Percentiles rank a stretch among this genome's conserved stretches.
These are phyloP conservation scores for Sporobolomyces roseus DNA, from an alignment of 768 basidiomycete species.

Conservation along the genomic window DNA sequence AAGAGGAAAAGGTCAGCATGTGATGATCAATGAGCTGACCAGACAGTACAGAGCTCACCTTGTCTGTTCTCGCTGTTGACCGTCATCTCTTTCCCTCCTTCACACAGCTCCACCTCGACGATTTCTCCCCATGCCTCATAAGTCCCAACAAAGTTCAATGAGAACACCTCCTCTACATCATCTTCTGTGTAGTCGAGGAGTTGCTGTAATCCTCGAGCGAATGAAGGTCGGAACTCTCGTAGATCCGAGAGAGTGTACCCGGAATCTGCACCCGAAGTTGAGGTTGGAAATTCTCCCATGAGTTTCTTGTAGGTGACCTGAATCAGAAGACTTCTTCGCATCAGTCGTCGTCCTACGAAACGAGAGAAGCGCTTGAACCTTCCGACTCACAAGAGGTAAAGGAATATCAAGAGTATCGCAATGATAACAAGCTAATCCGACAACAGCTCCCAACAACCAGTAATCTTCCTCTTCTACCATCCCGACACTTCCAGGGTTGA, in stretches of 20 bases:
- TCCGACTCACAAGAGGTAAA: slow-evolving; percentile 56
- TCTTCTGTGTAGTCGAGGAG: slow-evolving; percentile 60
- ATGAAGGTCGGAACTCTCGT: slow-evolving; percentile 65
- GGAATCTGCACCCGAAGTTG: too few relatives aligned
- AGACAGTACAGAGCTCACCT: slow-evolving; percentile 49
- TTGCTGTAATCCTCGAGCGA: slow-evolving; percentile 67
- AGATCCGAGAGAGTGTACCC: slow-evolving; percentile 63
- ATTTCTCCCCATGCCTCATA: slow-evolving; percentile 60
- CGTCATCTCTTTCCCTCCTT: slow-evolving; percentile 59
- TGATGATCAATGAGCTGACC: not conserved
- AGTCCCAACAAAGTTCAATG: slow-evolving; percentile 34
- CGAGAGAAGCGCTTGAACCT: not conserved
- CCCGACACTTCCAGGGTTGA: slow-evolving; percentile 68
- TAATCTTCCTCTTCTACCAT: slow-evolving; percentile 70
- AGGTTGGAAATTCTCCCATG: slow-evolving; percentile 56
- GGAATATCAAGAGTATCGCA: slow-evolving; percentile 73
- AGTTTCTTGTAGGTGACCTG: slow-evolving; percentile 74
- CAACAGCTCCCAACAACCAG: slow-evolving; percentile 71
- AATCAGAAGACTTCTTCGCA: too few relatives aligned
- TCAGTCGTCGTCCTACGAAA: not conserved
- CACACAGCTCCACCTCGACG: slow-evolving; percentile 63
- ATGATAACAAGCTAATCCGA: slow-evolving; percentile 74
- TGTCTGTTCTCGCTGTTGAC: slow-evolving; percentile 72
- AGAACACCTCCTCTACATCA: slow-evolving; percentile 56
- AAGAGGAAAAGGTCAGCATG: not conserved